phyloP scores from a whole-genome alignment of 2,329 filamentous ascomycete genomes.

The Ustulina deusta region DNA sequence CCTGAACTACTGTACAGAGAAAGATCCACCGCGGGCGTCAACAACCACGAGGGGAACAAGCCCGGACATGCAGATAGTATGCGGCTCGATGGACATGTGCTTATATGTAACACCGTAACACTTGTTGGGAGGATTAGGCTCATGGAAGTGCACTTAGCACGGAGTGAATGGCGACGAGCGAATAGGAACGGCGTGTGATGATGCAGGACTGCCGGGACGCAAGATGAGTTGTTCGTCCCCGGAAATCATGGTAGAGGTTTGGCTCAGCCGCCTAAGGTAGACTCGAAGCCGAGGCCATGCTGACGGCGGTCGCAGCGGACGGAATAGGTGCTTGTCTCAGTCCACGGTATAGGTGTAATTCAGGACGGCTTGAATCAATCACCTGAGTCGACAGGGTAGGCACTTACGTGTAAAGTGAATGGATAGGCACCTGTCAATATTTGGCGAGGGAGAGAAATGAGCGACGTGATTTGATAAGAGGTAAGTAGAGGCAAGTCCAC shows the following conservation, averaged over 20 bases:
- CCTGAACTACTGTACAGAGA: slow-evolving; percentile 11
- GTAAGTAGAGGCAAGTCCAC: not conserved
- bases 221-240: slow-evolving; percentile 40
- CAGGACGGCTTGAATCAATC: slow-evolving; percentile 11
- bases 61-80: slow-evolving; percentile 13
- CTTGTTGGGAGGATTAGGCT: slow-evolving; percentile 21
- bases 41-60: slow-evolving; percentile 24
- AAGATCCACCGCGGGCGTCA: slow-evolving; percentile 7
- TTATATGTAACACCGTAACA: slow-evolving; percentile 29
- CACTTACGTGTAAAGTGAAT: slow-evolving; percentile 19
- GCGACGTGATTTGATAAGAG: slow-evolving; percentile 14
- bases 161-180: slow-evolving; percentile 19
- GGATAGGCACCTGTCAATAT: not conserved
- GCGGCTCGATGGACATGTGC: slow-evolving; percentile 29
- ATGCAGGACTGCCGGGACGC: slow-evolving; percentile 35
- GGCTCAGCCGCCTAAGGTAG: slow-evolving; percentile 16
- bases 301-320: slow-evolving; percentile 12
- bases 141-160: slow-evolving; percentile 5
- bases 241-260: slow-evolving; percentile 5
- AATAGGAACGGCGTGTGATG: slow-evolving; percentile 27
- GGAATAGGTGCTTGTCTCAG: slow-evolving; percentile 7
- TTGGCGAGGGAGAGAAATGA: slow-evolving; percentile 14
- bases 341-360: slow-evolving; percentile 7
- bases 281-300: slow-evolving; percentile 26
- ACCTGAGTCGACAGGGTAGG: slow-evolving; percentile 8